Conservation (phyloP, 164 flowering plant species). For the Vitis vinifera region ASM3070453v1 NC_081809.1:5911001-5911500, state of each 20-base stretch:
- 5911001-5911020: too few species aligned
- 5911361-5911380: background rate
- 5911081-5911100: too few species aligned
- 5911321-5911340: background rate
- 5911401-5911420: too few species aligned
- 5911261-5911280: constrained; percentile 5
- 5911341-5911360: too few species aligned
- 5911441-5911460: too few species aligned
- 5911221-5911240: too few species aligned
- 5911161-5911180: background rate
- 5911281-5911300: constrained; percentile 16
- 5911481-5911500: too few species aligned
- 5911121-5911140: background rate
- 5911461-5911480: background rate
- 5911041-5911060: background rate
- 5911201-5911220: too few species aligned
- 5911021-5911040: background rate
- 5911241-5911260: background rate
- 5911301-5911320: background rate
- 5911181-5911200: background rate
- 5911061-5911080: background rate
- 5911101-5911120: background rate
- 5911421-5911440: too few species aligned
- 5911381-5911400: background rate
- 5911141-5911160: background rate